phyloP scores from a whole-genome alignment of 176 grass and related monocot genomes.

The Calamus simplicifolius region DNA sequence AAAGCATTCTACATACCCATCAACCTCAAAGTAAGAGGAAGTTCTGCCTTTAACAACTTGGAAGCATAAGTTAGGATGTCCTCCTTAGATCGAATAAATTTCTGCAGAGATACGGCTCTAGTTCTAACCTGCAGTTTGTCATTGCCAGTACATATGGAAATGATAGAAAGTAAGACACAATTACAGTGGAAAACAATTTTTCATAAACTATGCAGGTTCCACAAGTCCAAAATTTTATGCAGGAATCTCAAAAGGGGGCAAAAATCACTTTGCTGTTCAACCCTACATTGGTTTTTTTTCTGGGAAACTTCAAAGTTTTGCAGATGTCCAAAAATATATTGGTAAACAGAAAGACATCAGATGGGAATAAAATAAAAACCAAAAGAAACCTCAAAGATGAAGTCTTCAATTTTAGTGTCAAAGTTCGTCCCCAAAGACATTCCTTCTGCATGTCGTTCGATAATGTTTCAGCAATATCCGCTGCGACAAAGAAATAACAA shows the following conservation, averaged over 20 bases:
- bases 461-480: slow-evolving; percentile 65
- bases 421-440: slow-evolving; percentile 51
- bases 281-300: too few relatives aligned
- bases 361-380: slow-evolving; percentile 7
- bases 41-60: slow-evolving; percentile 80
- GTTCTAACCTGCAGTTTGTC: slow-evolving; percentile 65
- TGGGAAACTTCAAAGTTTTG: too few relatives aligned
- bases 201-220: too few relatives aligned
- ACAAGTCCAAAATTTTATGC: too few relatives aligned
- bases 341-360: not conserved
- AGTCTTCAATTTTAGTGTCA: slow-evolving; percentile 95
- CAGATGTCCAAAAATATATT: too few relatives aligned
- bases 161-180: too few relatives aligned
- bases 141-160: too few relatives aligned
- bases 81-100: slow-evolving; percentile 72
- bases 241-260: too few relatives aligned
- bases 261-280: too few relatives aligned
- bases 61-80: slow-evolving; percentile 70
- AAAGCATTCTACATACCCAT: slow-evolving; percentile 43
- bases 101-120: slow-evolving; percentile 57
- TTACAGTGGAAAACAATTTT: too few relatives aligned
- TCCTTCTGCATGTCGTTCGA: slow-evolving; percentile 81
- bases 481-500: slow-evolving; percentile 28
- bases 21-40: slow-evolving; percentile 89
- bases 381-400: slow-evolving; percentile 61